These are phyloP conservation scores for Loxodes magnus DNA, from an alignment of 73 alveolate species.

Conservation along the genomic window DNA sequence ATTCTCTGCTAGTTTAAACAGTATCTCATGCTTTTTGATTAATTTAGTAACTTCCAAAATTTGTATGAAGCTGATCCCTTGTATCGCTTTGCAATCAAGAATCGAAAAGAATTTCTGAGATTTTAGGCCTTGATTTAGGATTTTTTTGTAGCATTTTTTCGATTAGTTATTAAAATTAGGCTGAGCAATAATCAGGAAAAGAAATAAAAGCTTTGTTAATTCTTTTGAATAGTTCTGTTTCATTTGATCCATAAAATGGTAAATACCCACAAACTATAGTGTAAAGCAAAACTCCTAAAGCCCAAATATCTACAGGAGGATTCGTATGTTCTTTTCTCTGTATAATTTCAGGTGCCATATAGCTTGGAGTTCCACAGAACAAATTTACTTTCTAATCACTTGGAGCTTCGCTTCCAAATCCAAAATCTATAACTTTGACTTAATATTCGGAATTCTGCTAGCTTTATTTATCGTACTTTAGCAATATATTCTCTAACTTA, in stretches of 20 bases:
- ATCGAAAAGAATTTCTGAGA: no score
- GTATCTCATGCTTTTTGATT: no score
- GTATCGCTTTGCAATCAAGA: no score
- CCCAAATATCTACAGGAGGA: conserved; percentile 47
- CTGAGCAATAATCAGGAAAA: conserved; percentile 36
- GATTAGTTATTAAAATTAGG: no score
- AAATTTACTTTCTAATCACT: conserved; percentile 30
- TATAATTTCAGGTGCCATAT: conserved; percentile 94
- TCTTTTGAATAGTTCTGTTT: conserved; percentile 46
- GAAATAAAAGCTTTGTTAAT: conserved; percentile 26
- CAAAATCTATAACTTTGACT: conserved; percentile 41
- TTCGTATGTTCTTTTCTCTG: conserved; percentile 24
- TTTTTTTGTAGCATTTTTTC: no score
- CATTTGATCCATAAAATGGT: conserved; percentile 32
- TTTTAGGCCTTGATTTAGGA: no score
- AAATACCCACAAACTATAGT: conserved; percentile 34
- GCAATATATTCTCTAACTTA: conserved; percentile 35
- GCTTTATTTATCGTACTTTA: conserved; percentile 44
- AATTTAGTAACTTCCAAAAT: no score
- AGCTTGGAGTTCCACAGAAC: conserved; percentile 83
- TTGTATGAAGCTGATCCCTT: no score
- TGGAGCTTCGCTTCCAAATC: conserved; percentile 31
- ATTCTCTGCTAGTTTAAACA: no score
- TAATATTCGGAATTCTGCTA: conserved; percentile 23
- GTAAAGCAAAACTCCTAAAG: conserved; percentile 34